These are phyloP conservation scores for Xylaria sp. DNA, from an alignment of 2,329 filamentous ascomycete genomes.

Conservation along the genomic window DNA sequence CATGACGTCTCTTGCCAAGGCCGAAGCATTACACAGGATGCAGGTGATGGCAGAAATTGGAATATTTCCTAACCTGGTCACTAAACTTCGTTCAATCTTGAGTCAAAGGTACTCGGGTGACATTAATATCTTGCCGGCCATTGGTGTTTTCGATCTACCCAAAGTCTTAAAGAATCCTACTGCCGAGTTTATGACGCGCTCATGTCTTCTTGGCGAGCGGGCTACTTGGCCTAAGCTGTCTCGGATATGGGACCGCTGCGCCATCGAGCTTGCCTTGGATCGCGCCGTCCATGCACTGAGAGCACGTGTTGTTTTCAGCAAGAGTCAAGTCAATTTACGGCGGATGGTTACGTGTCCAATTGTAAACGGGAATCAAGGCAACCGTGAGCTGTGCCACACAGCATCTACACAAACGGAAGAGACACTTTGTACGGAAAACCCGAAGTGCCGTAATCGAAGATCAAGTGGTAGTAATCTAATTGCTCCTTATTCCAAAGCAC, in stretches of 20 bases:
- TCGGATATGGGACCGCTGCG: constrained; percentile 85
- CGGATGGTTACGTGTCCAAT: constrained; percentile 54
- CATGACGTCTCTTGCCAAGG: constrained; percentile 77
- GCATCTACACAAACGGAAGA: constrained; percentile 28
- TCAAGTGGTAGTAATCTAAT: constrained; percentile 63
- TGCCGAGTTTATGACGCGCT: constrained; percentile 83
- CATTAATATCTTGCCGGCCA: constrained; percentile 90
- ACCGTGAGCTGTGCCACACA: constrained; percentile 38
- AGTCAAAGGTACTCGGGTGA: constrained; percentile 94
- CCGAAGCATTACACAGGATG: constrained; percentile 82
- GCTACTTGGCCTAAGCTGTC: constrained; percentile 93
- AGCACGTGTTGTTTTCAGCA: constrained; percentile 74
- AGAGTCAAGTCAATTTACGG: constrained; percentile 70
- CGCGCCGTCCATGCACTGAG: constrained; percentile 75
- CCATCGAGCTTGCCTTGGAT: constrained; percentile 87
- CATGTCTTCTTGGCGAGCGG: constrained; percentile 79
- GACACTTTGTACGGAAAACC: constrained; percentile 45
- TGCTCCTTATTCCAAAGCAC: constrained; percentile 49
- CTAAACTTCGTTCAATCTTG: constrained; percentile 81
- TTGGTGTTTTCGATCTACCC: constrained; percentile 78
- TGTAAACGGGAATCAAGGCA: constrained; percentile 40
- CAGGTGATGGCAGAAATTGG: constrained; percentile 83
- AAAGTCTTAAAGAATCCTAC: constrained; percentile 86
- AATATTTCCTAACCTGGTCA: constrained; percentile 80
- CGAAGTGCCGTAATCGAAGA: constrained; percentile 56